phyloP scores from a whole-genome alignment of 1,284 basidiomycete species.

The Cryptococcus sp. region DNA sequence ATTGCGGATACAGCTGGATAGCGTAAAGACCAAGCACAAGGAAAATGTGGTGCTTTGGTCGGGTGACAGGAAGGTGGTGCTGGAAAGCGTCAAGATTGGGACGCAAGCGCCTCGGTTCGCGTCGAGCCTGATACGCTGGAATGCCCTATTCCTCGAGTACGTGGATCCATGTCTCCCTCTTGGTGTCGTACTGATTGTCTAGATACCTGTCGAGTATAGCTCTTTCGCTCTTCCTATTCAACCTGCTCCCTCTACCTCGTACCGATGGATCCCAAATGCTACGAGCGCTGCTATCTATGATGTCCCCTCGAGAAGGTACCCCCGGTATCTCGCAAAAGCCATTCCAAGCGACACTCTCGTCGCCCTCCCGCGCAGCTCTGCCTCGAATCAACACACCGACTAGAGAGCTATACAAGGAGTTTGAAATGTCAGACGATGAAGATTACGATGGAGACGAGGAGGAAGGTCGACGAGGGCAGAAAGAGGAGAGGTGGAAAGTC shows the following conservation, averaged over 20 bases:
- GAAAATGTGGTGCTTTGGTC: conserved; percentile 29
- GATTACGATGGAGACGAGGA: conserved; percentile 22
- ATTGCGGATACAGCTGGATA: conserved; percentile 26
- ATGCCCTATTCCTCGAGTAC: conserved; percentile 29
- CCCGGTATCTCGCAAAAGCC: background rate
- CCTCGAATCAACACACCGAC: conserved; percentile 15
- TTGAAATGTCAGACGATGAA: conserved; percentile 26
- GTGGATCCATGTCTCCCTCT: conserved; percentile 6
- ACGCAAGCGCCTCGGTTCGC: conserved; percentile 18
- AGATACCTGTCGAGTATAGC: conserved; percentile 38
- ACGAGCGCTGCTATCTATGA: conserved; percentile 15
- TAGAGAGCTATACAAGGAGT: conserved; percentile 6
- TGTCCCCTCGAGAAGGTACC: background rate
- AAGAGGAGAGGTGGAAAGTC: conserved; percentile 25
- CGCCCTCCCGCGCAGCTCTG: background rate
- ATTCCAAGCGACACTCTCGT: conserved; percentile 3
- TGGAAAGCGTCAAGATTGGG: conserved; percentile 24
- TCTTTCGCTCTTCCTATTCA: conserved; percentile 41
- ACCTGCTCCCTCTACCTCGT: conserved; percentile 40
- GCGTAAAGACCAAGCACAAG: background rate
- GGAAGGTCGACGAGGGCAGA: conserved; percentile 7
- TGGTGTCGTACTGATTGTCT: conserved; percentile 1
- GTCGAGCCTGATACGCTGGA: conserved; percentile 23
- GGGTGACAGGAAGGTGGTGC: conserved; percentile 25
- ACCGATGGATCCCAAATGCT: conserved; percentile 41